Base-by-base conservation (phyloP, 768 basidiomycete species). In the Dendrothele bispora region DNA sequence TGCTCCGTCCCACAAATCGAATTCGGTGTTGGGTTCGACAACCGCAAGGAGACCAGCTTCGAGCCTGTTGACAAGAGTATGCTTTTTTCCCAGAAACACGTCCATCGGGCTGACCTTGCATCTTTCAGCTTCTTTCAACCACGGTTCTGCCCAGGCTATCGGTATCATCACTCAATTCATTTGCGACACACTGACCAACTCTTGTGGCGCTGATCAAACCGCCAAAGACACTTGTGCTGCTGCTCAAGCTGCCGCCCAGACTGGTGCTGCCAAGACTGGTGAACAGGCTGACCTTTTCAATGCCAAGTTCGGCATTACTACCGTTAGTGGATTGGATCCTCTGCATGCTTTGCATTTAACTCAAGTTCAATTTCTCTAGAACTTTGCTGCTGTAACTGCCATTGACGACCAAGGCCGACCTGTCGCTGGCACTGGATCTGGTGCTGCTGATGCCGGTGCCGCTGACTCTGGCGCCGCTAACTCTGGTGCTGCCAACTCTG, bases 1-100 rank as follows among this genome's bases (percentile, higher is more conserved):
- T 83, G 82, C 67, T 66, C 76, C 4, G 66, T 77, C 11, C 82
- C 83, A 12, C 63, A 81, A 62, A 80, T 85, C 49, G 70, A 75
- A 55, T 85, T 85, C 54, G 81, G 68, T 38, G 65, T 56, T 25
- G 80, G 79, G 29, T 82, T 85, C 55, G 81, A 84, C 51, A 65
- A 66, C 56, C 71, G 82, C 49, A 77, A 67, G 53, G 82, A 83
- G 57, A 82, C 80, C 11, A 72, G 71, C 61, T 84, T 82, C 71
- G 60, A 73, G 54, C 82, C 82, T 46, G 68, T 63, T 6, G 77
- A 83, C 60, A 57, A 66, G 58, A 61, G 73, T 75, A 53, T 45
- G 67, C 49, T 15, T 4, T 40, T 5, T 40, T 21, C 15, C 27
- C 11, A 21, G 8, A 36, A 11, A 24, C 12, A 22, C 12, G 41